These are phyloP conservation scores for Leersia perrieri DNA, from an alignment of 176 grass and related monocot species.

Conservation along the genomic window DNA sequence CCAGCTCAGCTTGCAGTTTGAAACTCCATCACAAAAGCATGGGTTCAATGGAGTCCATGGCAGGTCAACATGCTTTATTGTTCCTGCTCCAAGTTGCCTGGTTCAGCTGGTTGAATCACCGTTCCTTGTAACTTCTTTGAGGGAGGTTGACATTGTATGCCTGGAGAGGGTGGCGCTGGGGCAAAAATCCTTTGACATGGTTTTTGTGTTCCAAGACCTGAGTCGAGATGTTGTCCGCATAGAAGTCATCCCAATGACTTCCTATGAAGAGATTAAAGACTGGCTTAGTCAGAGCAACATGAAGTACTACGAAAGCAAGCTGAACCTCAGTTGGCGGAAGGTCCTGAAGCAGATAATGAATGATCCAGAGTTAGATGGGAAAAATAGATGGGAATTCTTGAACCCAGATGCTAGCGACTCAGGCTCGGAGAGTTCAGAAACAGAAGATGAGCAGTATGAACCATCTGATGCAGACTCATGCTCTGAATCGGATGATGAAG, in stretches of 20 bases:
- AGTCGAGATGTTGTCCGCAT: conserved; percentile 61
- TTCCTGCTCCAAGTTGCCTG: conserved; percentile 63
- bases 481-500: conserved; percentile 36
- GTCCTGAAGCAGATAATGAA: conserved; percentile 55
- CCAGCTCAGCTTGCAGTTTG: conserved; percentile 53
- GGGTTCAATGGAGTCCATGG: conserved; percentile 60
- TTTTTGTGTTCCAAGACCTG: conserved; percentile 66
- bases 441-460: conserved; percentile 55
- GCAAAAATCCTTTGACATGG: conserved; percentile 61
- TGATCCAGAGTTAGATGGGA: conserved; percentile 49
- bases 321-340: conserved; percentile 69
- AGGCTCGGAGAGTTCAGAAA: conserved; percentile 42
- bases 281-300: conserved; percentile 57
- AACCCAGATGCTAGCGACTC: conserved; percentile 74
- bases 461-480: conserved; percentile 49
- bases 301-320: conserved; percentile 66
- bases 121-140: conserved; percentile 51
- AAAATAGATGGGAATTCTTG: conserved; percentile 64
- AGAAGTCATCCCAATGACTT: conserved; percentile 55
- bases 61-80: conserved; percentile 60
- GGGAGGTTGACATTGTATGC: conserved; percentile 74
- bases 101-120: conserved; percentile 60
- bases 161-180: conserved; percentile 67
- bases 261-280: conserved; percentile 55
- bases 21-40: conserved; percentile 55